phyloP scores from a whole-genome alignment of 2,329 filamentous ascomycete genomes.

The Chaetomium strumarium region DNA sequence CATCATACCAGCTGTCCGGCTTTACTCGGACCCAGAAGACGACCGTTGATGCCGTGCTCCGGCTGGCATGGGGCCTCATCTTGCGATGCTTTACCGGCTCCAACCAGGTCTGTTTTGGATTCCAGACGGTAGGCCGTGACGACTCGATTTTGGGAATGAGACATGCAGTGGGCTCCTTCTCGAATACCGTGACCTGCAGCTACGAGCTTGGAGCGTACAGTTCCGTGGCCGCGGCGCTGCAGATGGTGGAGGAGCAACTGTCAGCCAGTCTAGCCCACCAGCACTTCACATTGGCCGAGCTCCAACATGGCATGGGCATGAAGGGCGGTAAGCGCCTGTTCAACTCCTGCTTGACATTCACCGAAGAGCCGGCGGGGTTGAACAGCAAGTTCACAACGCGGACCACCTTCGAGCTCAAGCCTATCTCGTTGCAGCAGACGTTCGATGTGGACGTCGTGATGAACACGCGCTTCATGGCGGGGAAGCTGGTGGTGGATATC shows the following conservation, averaged over 20 bases:
- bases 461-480: constrained; percentile 38
- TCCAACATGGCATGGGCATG: constrained; percentile 42
- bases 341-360: constrained; percentile 46
- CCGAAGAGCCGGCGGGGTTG: constrained; percentile 34
- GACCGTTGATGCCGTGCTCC: constrained; percentile 45
- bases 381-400: constrained; percentile 31
- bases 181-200: constrained; percentile 34
- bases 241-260: constrained; percentile 30
- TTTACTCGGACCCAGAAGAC: constrained; percentile 39
- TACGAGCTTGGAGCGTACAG: constrained; percentile 30
- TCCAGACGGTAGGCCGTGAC: constrained; percentile 40
- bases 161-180: constrained; percentile 43
- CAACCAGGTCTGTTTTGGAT: constrained; percentile 51
- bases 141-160: constrained; percentile 37
- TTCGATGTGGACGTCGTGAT: constrained; percentile 44
- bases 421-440: constrained; percentile 36
- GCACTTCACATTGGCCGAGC: constrained; percentile 39
- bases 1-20: constrained; percentile 36
- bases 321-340: constrained; percentile 39
- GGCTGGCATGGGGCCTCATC: constrained; percentile 55
- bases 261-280: constrained; percentile 35
- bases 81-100: constrained; percentile 49
- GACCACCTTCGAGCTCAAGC: constrained; percentile 29
- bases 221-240: constrained; percentile 31
- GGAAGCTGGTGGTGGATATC: constrained; percentile 39